Evolutionary conservation across 768 basidiomycete genomes (phyloP).

Genomic region (Lactarius hatsudake): DNA sequence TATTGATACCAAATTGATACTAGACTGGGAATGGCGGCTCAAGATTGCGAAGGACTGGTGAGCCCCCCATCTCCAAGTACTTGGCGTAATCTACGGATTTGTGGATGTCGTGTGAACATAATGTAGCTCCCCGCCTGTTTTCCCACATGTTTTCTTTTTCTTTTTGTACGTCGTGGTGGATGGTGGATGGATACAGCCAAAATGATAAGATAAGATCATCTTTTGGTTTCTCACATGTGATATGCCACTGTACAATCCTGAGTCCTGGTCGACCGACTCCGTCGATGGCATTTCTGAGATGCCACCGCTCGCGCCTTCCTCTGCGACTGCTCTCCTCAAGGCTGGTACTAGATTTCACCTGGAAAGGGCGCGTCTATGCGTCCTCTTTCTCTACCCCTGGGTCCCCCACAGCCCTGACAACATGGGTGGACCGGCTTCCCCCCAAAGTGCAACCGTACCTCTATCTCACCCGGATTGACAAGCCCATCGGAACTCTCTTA

Average conservation of each 20-base stretch:
- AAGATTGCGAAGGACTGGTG: constrained; percentile 93
- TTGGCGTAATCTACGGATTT: constrained; percentile 30
- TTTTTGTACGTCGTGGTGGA: neutral
- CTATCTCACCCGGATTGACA: constrained; percentile 86
- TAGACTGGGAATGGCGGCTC: constrained; percentile 88
- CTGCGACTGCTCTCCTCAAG: neutral
- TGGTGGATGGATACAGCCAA: neutral
- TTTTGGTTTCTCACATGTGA: neutral
- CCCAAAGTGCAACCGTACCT: constrained; percentile 68
- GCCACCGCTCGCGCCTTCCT: neutral
- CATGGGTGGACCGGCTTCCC: constrained; percentile 73
- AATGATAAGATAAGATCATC: constrained; percentile 24
- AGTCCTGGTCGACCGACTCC: neutral
- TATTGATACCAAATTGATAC: no score
- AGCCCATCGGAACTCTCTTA: constrained; percentile 90
- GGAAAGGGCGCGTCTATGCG: neutral
- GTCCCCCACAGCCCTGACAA: constrained; percentile 30
- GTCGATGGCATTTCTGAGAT: constrained; percentile 9
- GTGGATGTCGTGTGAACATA: constrained; percentile 17
- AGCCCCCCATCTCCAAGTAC: constrained; percentile 25
- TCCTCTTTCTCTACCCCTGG: neutral
- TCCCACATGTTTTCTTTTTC: neutral
- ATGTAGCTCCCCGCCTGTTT: constrained; percentile 16
- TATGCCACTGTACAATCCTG: neutral
- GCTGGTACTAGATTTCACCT: neutral